These are phyloP conservation scores for Penicillium polonicum DNA, from an alignment of 2,329 filamentous ascomycete genomes.

Conservation along the genomic window DNA sequence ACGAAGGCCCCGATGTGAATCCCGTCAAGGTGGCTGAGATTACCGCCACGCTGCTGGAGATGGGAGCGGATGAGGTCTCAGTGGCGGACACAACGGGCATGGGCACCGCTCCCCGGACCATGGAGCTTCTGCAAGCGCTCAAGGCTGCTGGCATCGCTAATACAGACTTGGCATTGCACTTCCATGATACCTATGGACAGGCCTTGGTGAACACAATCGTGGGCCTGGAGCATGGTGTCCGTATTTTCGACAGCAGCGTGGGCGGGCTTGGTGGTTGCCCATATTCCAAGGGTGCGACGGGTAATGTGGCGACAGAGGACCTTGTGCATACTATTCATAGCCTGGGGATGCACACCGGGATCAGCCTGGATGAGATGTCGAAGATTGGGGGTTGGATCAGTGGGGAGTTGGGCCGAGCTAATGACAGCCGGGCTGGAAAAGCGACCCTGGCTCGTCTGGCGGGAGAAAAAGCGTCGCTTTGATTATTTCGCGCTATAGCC, in stretches of 20 bases:
- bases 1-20: slow-evolving; percentile 62
- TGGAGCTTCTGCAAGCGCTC: slow-evolving; percentile 58
- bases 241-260: slow-evolving; percentile 64
- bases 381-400: slow-evolving; percentile 59
- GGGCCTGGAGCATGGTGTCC: slow-evolving; percentile 61
- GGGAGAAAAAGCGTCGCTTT: slow-evolving; percentile 11
- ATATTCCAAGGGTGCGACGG: slow-evolving; percentile 64
- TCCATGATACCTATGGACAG: slow-evolving; percentile 67
- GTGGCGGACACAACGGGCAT: slow-evolving; percentile 67
- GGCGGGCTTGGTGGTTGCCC: slow-evolving; percentile 65
- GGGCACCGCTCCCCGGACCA: slow-evolving; percentile 62
- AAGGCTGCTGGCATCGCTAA: slow-evolving; percentile 60
- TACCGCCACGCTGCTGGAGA: slow-evolving; percentile 60
- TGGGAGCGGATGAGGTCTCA: slow-evolving; percentile 65
- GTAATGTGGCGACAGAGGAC: slow-evolving; percentile 65
- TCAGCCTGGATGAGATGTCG: slow-evolving; percentile 56
- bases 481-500: background rate
- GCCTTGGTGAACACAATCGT: slow-evolving; percentile 64
- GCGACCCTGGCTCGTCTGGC: slow-evolving; percentile 47
- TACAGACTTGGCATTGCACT: slow-evolving; percentile 62
- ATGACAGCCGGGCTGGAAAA: slow-evolving; percentile 56
- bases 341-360: slow-evolving; percentile 59
- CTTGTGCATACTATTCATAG: slow-evolving; percentile 61
- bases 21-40: slow-evolving; percentile 62
- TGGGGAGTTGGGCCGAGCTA: slow-evolving; percentile 50